phyloP scores from a whole-genome alignment of 805 yeast species.

The Sugiyamaella marilandica region DNA sequence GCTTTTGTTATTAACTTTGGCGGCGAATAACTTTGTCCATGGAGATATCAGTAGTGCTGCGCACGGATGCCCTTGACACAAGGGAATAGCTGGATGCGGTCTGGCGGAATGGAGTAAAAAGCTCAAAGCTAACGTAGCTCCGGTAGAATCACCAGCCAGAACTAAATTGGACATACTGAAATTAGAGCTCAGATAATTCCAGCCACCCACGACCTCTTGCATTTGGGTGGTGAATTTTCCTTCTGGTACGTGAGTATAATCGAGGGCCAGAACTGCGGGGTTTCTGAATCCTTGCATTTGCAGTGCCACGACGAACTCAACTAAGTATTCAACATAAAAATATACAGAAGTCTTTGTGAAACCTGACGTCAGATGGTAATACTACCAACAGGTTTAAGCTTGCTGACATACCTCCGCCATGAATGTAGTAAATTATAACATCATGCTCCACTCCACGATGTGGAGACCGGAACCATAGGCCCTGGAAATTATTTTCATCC shows the following conservation, averaged over 20 bases:
- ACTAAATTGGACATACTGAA: slow-evolving; percentile 32
- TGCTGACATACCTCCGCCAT: slow-evolving; percentile 35
- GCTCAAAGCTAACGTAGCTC: slow-evolving; percentile 42
- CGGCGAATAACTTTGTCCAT: slow-evolving; percentile 20
- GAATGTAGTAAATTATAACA: slow-evolving; percentile 41
- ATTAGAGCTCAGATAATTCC: slow-evolving; percentile 29
- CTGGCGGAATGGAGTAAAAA: slow-evolving; percentile 36
- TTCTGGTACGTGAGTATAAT: slow-evolving; percentile 23
- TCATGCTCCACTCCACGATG: slow-evolving; percentile 35
- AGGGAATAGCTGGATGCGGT: slow-evolving; percentile 27
- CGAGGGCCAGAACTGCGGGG: slow-evolving; percentile 42
- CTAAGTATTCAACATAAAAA: slow-evolving; percentile 43
- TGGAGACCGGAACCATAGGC: slow-evolving; percentile 34
- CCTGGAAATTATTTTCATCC: slow-evolving; percentile 27
- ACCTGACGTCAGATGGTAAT: slow-evolving; percentile 16
- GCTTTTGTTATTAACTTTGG: slow-evolving; percentile 10
- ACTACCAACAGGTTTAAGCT: background rate
- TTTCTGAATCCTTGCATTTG: slow-evolving; percentile 46
- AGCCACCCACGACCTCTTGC: slow-evolving; percentile 28
- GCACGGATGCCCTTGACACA: slow-evolving; percentile 24
- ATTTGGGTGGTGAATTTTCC: slow-evolving; percentile 30
- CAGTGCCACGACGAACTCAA: slow-evolving; percentile 39
- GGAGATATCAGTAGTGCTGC: slow-evolving; percentile 36
- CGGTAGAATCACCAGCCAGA: slow-evolving; percentile 45
- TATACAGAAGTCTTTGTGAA: slow-evolving; percentile 35